Conservation (phyloP, 192 early-diverging fungal species). For the Podila minutissima region DNA sequence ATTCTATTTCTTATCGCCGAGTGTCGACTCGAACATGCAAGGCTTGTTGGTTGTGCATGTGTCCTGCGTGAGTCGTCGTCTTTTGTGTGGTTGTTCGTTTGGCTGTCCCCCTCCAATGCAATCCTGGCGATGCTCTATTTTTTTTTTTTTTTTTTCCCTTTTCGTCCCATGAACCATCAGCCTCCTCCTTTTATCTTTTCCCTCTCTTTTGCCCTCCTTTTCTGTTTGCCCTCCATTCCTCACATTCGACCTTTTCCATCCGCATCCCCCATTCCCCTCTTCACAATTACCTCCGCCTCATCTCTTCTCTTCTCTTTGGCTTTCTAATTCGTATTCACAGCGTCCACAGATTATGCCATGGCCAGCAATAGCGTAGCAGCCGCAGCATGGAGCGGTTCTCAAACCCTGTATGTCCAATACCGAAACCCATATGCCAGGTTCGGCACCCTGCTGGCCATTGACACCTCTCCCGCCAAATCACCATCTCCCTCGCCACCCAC, state of each 20-base stretch:
- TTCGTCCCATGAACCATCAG: background rate
- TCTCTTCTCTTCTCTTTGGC: too few relatives aligned
- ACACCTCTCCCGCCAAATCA: background rate
- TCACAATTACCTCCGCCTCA: background rate
- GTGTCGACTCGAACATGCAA: too few relatives aligned
- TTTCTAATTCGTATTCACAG: too few relatives aligned
- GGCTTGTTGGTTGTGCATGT: too few relatives aligned
- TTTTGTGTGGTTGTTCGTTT: too few relatives aligned
- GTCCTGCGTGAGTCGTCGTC: too few relatives aligned
- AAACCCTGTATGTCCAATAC: background rate
- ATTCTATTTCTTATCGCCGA: too few relatives aligned
- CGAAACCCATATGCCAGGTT: background rate
- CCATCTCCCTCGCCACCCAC: background rate
- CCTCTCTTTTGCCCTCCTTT: background rate
- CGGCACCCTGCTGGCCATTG: background rate
- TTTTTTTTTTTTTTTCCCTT: background rate
- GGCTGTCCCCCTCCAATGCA: too few relatives aligned
- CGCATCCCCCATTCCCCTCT: background rate
- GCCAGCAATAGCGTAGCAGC: background rate
- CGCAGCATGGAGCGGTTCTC: background rate
- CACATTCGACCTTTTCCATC: background rate
- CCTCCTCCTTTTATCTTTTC: background rate
- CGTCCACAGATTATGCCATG: background rate
- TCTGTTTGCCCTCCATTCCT: background rate
- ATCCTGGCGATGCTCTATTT: too few relatives aligned